A percentile compares a stretch with the other conserved stretches of the same genome.
phyloP scores from a whole-genome alignment of 495 filamentous ascomycete genomes.

The Neurospora sublineolata region DNA sequence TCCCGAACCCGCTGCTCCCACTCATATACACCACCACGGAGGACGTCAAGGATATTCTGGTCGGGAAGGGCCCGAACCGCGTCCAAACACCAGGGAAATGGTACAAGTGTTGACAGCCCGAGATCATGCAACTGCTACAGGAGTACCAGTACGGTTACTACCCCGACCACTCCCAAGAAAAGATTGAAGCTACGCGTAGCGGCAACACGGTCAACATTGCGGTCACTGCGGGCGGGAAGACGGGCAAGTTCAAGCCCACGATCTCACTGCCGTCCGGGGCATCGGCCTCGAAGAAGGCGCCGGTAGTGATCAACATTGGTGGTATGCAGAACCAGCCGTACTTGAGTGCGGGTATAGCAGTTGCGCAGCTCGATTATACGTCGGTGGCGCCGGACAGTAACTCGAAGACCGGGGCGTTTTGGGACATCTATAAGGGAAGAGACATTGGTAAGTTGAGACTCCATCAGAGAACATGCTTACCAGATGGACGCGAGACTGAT shows the following conservation, averaged over 20 bases:
- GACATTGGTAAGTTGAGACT: slow-evolving; percentile 32
- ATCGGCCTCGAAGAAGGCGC: slow-evolving; percentile 24
- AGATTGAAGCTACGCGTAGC: slow-evolving; percentile 37
- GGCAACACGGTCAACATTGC: slow-evolving; percentile 36
- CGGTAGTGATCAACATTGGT: slow-evolving; percentile 44
- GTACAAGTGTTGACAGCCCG: slow-evolving; percentile 41
- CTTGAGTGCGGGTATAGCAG: slow-evolving; percentile 36
- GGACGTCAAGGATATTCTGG: slow-evolving; percentile 28
- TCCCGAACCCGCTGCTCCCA: slow-evolving; percentile 41
- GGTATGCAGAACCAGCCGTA: slow-evolving; percentile 43
- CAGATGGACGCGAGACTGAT: neutral
- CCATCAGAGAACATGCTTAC: neutral
- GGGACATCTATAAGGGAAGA: slow-evolving; percentile 39
- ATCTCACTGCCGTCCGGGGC: slow-evolving; percentile 33
- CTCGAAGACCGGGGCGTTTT: slow-evolving; percentile 39
- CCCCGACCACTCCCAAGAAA: slow-evolving; percentile 39
- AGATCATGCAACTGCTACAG: slow-evolving; percentile 40
- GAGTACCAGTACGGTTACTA: slow-evolving; percentile 47
- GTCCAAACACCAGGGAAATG: slow-evolving; percentile 37
- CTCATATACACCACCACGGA: slow-evolving; percentile 33
- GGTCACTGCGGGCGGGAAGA: slow-evolving; percentile 36
- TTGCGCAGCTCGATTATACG: slow-evolving; percentile 41
- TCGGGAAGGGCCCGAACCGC: slow-evolving; percentile 29
- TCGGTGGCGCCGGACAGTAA: slow-evolving; percentile 41
- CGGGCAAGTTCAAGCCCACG: slow-evolving; percentile 33